These are phyloP conservation scores for Cylindrotheca closterium DNA, from an alignment of 108 stramenopile genomes.

Conservation along the genomic window DNA sequence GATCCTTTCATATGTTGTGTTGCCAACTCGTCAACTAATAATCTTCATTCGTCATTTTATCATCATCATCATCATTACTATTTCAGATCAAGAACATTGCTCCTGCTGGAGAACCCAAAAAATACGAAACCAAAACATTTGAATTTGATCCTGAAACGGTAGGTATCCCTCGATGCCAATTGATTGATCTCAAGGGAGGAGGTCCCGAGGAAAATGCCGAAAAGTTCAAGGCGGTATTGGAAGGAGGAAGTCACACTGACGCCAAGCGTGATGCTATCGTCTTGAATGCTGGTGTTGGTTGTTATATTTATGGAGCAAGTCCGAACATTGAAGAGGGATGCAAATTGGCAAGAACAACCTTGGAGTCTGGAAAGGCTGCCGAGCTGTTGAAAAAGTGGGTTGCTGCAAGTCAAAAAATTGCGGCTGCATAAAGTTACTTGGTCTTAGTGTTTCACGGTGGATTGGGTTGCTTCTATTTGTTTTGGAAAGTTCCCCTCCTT, in stretches of 20 bases:
- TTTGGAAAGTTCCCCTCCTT: too few relatives aligned
- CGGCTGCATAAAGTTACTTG: too few relatives aligned
- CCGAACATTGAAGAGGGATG: slow-evolving; percentile 91
- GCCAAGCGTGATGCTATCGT: slow-evolving; percentile 96
- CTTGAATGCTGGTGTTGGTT: slow-evolving; percentile 96
- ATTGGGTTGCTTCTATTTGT: too few relatives aligned
- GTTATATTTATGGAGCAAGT: slow-evolving; percentile 93
- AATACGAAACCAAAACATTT: slow-evolving; percentile 72
- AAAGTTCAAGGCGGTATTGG: slow-evolving; percentile 84
- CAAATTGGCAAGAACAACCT: slow-evolving; percentile 68
- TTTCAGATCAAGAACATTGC: slow-evolving; percentile 73
- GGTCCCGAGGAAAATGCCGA: slow-evolving; percentile 91
- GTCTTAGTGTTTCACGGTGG: too few relatives aligned
- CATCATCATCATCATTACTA: neutral
- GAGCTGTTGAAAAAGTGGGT: slow-evolving; percentile 77
- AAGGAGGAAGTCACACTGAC: slow-evolving; percentile 84
- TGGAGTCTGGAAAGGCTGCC: slow-evolving; percentile 75
- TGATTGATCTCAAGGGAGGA: slow-evolving; percentile 94
- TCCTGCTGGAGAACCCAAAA: slow-evolving; percentile 61
- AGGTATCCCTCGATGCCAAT: slow-evolving; percentile 85
- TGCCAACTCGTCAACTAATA: neutral
- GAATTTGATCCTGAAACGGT: slow-evolving; percentile 84
- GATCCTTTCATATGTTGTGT: neutral
- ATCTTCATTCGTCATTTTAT: slow-evolving; percentile 13
- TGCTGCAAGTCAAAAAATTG: slow-evolving; percentile 68